These are phyloP conservation scores for Pestalotiopsis fici DNA, from an alignment of 2,329 filamentous ascomycete genomes.

Conservation along the genomic window DNA sequence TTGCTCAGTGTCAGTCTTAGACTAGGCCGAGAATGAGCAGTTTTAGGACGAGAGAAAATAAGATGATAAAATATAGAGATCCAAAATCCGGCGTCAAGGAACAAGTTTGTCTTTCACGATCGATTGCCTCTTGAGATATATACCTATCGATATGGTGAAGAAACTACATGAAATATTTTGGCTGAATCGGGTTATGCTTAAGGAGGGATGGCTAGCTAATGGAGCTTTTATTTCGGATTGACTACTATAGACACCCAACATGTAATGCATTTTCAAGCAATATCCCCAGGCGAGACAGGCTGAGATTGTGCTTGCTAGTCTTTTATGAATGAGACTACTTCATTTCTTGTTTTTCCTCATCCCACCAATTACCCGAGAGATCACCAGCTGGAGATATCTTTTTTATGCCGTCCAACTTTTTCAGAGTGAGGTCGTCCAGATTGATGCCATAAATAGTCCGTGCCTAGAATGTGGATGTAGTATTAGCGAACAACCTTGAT, in stretches of 20 bases:
- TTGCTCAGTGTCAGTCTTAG: background rate
- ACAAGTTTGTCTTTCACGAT: background rate
- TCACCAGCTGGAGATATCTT: constrained; percentile 34
- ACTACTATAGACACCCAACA: too few relatives aligned
- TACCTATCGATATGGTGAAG: too few relatives aligned
- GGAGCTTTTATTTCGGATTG: too few relatives aligned
- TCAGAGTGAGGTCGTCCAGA: constrained; percentile 36
- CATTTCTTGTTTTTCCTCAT: constrained; percentile 29
- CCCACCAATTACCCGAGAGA: constrained; percentile 36
- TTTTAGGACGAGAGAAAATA: background rate
- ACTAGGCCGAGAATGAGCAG: background rate
- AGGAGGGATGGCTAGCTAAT: too few relatives aligned
- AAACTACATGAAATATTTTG: too few relatives aligned
- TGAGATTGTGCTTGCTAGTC: background rate
- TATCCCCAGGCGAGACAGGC: background rate
- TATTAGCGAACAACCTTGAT: background rate
- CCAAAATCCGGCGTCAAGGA: background rate
- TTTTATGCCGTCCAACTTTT: constrained; percentile 36
- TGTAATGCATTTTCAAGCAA: background rate
- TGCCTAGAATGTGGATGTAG: constrained; percentile 27
- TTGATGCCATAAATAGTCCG: constrained; percentile 43
- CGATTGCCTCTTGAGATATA: background rate
- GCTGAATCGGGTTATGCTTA: too few relatives aligned
- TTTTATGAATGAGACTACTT: constrained; percentile 11
- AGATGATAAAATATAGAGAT: background rate